Percentiles rank a stretch among this genome's conserved stretches.
These are phyloP conservation scores for Apiospora arundinis DNA, from an alignment of 2,329 filamentous ascomycete genomes.

Conservation along the genomic window DNA sequence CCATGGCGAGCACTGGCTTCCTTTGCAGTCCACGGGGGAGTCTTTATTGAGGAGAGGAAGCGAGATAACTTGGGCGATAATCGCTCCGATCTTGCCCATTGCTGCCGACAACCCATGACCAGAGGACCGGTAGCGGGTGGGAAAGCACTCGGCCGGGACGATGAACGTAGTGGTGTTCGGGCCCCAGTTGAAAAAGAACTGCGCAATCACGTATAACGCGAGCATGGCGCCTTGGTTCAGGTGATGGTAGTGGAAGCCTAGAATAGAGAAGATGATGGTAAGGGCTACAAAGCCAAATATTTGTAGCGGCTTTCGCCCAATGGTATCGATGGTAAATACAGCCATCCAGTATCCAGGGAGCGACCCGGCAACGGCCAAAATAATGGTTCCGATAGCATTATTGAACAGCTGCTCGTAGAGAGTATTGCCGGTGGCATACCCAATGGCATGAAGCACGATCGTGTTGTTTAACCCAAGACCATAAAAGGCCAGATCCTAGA, in stretches of 20 bases:
- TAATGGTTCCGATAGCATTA: slow-evolving; percentile 77
- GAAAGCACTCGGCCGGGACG: slow-evolving; percentile 69
- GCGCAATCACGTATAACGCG: slow-evolving; percentile 66
- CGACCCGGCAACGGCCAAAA: slow-evolving; percentile 77
- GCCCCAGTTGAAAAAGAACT: slow-evolving; percentile 72
- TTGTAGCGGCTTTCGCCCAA: slow-evolving; percentile 81
- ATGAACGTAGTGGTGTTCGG: slow-evolving; percentile 72
- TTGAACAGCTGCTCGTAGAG: slow-evolving; percentile 75
- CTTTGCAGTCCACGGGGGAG: slow-evolving; percentile 52
- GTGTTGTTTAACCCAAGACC: slow-evolving; percentile 78
- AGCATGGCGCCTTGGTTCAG: slow-evolving; percentile 58
- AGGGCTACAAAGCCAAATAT: slow-evolving; percentile 66
- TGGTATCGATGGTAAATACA: slow-evolving; percentile 73
- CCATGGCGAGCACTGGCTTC: slow-evolving; percentile 60
- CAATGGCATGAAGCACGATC: slow-evolving; percentile 74
- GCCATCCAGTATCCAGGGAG: slow-evolving; percentile 84
- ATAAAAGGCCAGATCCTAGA: slow-evolving; percentile 70
- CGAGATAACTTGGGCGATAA: slow-evolving; percentile 70
- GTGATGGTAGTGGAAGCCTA: slow-evolving; percentile 64
- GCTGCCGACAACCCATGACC: slow-evolving; percentile 72
- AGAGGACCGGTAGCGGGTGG: slow-evolving; percentile 66
- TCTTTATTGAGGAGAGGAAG: slow-evolving; percentile 67
- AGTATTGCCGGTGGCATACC: slow-evolving; percentile 67
- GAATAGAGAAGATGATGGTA: slow-evolving; percentile 65
- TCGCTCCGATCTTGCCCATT: slow-evolving; percentile 71